Conservation (phyloP, 1,139 yeast genomes). For the Hemisphaericaspora subhashii region DNA sequence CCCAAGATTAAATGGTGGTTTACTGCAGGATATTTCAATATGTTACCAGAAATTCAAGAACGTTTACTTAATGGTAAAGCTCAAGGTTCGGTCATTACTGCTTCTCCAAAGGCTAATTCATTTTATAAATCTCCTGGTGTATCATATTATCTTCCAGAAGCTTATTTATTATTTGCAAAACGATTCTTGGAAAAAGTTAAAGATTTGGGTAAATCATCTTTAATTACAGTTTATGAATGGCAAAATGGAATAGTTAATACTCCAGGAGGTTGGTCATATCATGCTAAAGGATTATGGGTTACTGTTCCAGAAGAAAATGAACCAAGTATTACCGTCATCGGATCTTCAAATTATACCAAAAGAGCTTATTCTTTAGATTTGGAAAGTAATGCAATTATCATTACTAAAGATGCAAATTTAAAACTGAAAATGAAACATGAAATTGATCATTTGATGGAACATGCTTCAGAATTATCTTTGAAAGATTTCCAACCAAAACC, state of each 20-base stretch:
- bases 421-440: slow-evolving; percentile 61
- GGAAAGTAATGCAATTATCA: slow-evolving; percentile 79
- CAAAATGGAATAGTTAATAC: slow-evolving; percentile 79
- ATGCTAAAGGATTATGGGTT: slow-evolving; percentile 97
- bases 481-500: slow-evolving; percentile 55
- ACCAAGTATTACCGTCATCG: slow-evolving; percentile 80
- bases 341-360: slow-evolving; percentile 90
- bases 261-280: slow-evolving; percentile 92
- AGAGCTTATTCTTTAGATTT: slow-evolving; percentile 86
- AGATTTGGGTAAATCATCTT: slow-evolving; percentile 40
- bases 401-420: slow-evolving; percentile 67
- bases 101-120: slow-evolving; percentile 91
- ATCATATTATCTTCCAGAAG: slow-evolving; percentile 81
- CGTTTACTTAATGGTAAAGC: slow-evolving; percentile 62
- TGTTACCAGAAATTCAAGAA: slow-evolving; percentile 73
- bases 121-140: slow-evolving; percentile 84
- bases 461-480: slow-evolving; percentile 52
- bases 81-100: slow-evolving; percentile 75
- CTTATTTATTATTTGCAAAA: slow-evolving; percentile 77
- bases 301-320: slow-evolving; percentile 54
- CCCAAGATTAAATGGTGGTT: slow-evolving; percentile 72
- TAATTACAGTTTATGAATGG: slow-evolving; percentile 78
- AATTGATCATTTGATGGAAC: slow-evolving; percentile 55
- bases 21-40: slow-evolving; percentile 96
- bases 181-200: slow-evolving; percentile 61